A percentile compares a stretch with the other conserved stretches of the same genome.
These are phyloP conservation scores for Solanum verrucosum DNA, from an alignment of 257 asterid species.

Conservation along the genomic window DNA sequence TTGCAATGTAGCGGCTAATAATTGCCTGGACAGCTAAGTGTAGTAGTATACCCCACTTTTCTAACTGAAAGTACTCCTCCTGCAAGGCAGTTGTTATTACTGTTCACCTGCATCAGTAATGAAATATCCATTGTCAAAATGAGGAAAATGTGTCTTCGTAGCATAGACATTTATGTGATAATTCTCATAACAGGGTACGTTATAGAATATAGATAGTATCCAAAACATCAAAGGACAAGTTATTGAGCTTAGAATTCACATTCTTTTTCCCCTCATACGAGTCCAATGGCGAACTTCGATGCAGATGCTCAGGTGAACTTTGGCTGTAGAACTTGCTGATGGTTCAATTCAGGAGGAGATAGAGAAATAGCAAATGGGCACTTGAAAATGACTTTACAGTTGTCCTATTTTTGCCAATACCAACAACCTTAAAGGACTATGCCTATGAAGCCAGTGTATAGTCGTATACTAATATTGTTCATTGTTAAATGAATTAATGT, in stretches of 20 bases:
- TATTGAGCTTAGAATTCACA: neutral
- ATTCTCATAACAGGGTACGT: neutral
- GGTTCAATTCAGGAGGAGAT: constrained; percentile 67
- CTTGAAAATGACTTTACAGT: neutral
- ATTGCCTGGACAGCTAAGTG: neutral
- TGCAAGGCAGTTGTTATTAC: neutral
- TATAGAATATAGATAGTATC: neutral
- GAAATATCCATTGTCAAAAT: neutral
- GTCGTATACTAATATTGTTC: neutral
- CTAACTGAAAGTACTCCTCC: neutral
- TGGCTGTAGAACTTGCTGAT: constrained; percentile 73
- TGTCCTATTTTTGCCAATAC: neutral
- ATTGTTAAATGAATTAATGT: neutral
- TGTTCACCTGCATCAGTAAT: neutral
- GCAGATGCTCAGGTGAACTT: constrained; percentile 88
- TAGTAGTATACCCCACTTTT: neutral
- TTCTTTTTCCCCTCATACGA: neutral
- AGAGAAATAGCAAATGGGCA: constrained; percentile 25
- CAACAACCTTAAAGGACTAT: neutral
- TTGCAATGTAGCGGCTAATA: neutral
- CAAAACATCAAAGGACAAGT: neutral
- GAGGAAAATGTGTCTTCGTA: neutral
- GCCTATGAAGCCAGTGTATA: neutral
- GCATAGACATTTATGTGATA: neutral
- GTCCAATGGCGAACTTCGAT: constrained; percentile 45